These are phyloP conservation scores for Luffa acutangula DNA, from an alignment of 306 rosid species.

Conservation along the genomic window DNA sequence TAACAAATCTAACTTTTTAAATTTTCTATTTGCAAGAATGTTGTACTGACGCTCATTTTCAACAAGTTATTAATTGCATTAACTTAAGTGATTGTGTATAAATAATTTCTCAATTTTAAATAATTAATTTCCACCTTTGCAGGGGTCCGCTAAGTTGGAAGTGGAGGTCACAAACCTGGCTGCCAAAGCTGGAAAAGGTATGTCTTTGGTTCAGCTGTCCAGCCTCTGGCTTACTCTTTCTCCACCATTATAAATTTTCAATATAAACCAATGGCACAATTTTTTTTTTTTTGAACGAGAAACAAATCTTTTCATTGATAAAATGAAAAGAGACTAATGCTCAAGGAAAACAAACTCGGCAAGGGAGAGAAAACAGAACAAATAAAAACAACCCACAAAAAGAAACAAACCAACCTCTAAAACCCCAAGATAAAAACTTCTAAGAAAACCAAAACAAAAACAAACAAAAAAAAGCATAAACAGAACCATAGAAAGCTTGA, in stretches of 20 bases:
- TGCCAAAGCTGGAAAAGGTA: slow-evolving; percentile 98
- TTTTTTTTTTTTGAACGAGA: too few relatives aligned
- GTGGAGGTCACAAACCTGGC: slow-evolving; percentile 92
- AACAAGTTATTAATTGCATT: not conserved
- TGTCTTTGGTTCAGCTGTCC: slow-evolving; percentile 1
- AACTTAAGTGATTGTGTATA: not conserved
- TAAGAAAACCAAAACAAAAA: too few relatives aligned
- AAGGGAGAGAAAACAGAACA: too few relatives aligned
- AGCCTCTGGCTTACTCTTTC: slow-evolving; percentile 5
- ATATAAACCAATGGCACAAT: too few relatives aligned
- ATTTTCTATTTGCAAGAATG: not conserved
- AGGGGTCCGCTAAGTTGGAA: slow-evolving; percentile 89
- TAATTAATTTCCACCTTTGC: slow-evolving; percentile 12
- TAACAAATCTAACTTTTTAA: not conserved
- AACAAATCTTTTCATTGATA: too few relatives aligned
- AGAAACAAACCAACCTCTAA: too few relatives aligned
- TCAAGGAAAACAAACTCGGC: too few relatives aligned
- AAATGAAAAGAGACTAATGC: too few relatives aligned
- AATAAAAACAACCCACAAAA: too few relatives aligned
- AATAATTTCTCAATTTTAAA: not conserved
- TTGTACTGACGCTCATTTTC: not conserved
- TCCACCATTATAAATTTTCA: not conserved
- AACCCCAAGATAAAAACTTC: too few relatives aligned
- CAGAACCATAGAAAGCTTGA: too few relatives aligned
- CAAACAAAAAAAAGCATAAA: too few relatives aligned